Evolutionary conservation across 1,284 basidiomycete genomes (phyloP).

Genomic region (Tausonia pullulans): DNA sequence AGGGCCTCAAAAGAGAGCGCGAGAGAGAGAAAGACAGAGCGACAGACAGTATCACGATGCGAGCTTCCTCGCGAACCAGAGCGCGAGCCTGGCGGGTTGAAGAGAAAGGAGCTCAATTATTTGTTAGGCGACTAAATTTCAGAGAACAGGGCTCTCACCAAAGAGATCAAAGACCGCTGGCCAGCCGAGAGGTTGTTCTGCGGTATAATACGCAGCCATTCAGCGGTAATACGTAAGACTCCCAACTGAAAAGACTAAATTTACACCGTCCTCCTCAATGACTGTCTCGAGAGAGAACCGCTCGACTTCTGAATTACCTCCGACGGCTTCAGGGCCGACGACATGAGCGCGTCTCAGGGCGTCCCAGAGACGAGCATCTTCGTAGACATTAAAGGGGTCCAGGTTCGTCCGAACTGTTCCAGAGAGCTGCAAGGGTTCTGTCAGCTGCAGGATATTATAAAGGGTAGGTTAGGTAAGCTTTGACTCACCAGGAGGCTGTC

Average conservation of each 20-base stretch:
- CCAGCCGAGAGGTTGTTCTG: constrained; percentile 25
- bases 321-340: constrained; percentile 14
- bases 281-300: constrained; percentile 29
- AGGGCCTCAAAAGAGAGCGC: too few species aligned
- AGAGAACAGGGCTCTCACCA: constrained; percentile 4
- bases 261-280: constrained; percentile 31
- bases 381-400: constrained; percentile 35
- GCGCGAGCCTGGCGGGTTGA: constrained; percentile 21
- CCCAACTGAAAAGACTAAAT: too few species aligned
- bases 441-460: not conserved
- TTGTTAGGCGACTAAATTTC: too few species aligned
- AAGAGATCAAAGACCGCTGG: constrained; percentile 29
- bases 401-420: constrained; percentile 76
- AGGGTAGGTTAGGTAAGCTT: not conserved
- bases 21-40: too few species aligned
- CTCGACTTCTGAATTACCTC: not conserved
- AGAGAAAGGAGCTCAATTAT: too few species aligned
- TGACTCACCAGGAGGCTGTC: not conserved
- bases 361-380: constrained; percentile 52
- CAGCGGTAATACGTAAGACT: too few species aligned
- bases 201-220: too few species aligned
- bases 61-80: constrained; percentile 20
- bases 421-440: constrained; percentile 34
- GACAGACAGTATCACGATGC: not conserved
- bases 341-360: constrained; percentile 58